These are phyloP conservation scores for Pulveroboletus sp. DNA, from an alignment of 768 basidiomycete genomes.

Conservation along the genomic window DNA sequence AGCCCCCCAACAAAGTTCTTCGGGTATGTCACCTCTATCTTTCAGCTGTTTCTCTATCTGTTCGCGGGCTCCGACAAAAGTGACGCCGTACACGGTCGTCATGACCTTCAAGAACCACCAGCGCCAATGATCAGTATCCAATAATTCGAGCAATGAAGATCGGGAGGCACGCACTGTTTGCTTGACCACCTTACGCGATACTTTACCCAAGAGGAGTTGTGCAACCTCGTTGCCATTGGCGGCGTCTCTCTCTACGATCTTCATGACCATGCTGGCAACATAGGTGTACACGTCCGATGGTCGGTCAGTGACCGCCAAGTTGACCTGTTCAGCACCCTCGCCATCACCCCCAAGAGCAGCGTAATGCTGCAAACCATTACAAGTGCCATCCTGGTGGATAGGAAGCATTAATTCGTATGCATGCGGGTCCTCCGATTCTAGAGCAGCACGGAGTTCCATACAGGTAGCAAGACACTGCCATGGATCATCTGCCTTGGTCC, in stretches of 20 bases:
- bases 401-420: constrained; percentile 68
- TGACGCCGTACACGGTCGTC: constrained; percentile 99
- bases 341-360: constrained; percentile 94
- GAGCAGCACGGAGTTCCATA: constrained; percentile 78
- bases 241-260: constrained; percentile 53
- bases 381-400: constrained; percentile 96
- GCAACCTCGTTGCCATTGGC: constrained; percentile 51
- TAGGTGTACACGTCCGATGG: constrained; percentile 95
- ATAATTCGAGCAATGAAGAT: background rate
- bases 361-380: constrained; percentile 98
- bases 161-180: constrained; percentile 66
- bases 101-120: constrained; percentile 57
- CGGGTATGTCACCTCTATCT: constrained; percentile 65
- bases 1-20: constrained; percentile 68
- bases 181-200: constrained; percentile 93
- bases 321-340: constrained; percentile 87
- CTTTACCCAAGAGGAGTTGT: constrained; percentile 61
- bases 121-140: background rate
- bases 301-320: constrained; percentile 74
- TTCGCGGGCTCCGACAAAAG: constrained; percentile 88
- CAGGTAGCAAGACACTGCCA: constrained; percentile 97
- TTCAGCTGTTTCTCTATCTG: constrained; percentile 90
- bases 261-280: constrained; percentile 83
- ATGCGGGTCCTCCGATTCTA: constrained; percentile 61
- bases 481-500: constrained; percentile 88